These are phyloP conservation scores for Nannochloris sp. DNA, from an alignment of 139 green algal species.

Conservation along the genomic window DNA sequence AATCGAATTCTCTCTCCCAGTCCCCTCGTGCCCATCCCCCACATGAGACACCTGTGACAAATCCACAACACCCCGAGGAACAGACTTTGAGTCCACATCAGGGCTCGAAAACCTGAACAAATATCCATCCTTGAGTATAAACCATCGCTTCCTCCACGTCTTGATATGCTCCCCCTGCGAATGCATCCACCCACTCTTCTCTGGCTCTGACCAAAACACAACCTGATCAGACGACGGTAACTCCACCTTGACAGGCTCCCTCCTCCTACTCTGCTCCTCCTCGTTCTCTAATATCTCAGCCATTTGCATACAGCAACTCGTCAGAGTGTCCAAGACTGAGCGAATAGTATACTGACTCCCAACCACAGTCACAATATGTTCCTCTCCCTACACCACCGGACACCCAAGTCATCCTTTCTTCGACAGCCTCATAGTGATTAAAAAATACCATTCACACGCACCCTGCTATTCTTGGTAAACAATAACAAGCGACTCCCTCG, in stretches of 20 bases:
- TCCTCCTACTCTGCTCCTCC: constrained; percentile 26
- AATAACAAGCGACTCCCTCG: constrained; percentile 53
- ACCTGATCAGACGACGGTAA: constrained; percentile 70
- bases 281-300: constrained; percentile 69
- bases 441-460: background rate
- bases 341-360: constrained; percentile 53
- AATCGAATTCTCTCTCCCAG: constrained; percentile 62
- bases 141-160: constrained; percentile 83
- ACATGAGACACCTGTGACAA: constrained; percentile 66
- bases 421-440: background rate
- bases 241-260: no score
- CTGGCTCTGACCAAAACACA: constrained; percentile 73
- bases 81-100: constrained; percentile 48
- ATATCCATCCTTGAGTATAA: constrained; percentile 82
- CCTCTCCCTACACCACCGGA: constrained; percentile 32
- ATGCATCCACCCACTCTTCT: constrained; percentile 83
- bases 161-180: constrained; percentile 78
- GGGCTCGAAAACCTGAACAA: constrained; percentile 73
- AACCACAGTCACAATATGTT: constrained; percentile 58
- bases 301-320: constrained; percentile 81
- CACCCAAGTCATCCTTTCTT: no score
- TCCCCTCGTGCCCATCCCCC: constrained; percentile 35
- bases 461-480: constrained; percentile 54
- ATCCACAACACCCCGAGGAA: constrained; percentile 79
- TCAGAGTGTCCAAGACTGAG: constrained; percentile 72